Evolutionary conservation across 495 filamentous ascomycete genomes (phyloP), one percentile per base, ranked within the genome.

Genomic region (Penicillium atrosanguineum): DNA sequence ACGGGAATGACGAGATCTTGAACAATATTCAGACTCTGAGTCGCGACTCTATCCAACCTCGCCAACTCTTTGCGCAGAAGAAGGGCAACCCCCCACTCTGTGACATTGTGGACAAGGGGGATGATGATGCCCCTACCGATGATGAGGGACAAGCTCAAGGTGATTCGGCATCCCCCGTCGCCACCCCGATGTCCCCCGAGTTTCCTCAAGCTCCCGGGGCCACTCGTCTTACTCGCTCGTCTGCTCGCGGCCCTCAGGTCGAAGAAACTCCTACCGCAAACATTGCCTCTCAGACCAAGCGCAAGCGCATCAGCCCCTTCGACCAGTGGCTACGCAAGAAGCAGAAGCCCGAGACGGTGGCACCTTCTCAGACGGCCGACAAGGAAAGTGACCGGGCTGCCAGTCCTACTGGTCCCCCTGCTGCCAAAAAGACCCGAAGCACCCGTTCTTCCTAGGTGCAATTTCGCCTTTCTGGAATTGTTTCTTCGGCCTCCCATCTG

Each of bases 1-100:
- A 55, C 15, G 44, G 16, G 37, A 43, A 42, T 19, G 28, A 43
- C 18, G 43, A 40, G 7, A 21, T 68, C 11, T 28, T 59, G 38
- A 49, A 68, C 4, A 68, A 64, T 23, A 60, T 73, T 29, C 78
- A 82, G 20, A 82, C 85, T 25, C 63, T 89, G 19, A 89, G 86
- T 26, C 86, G 90, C 44, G 84, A 86, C 0, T 80, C 85, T 3
- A 80, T 95, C 71, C 89, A 90, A 63, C 93, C 93, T 3, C 87
- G 91, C 34, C 79, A 91, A 14, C 83, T 98, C 9, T 98, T 96
- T 74, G 85, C 89, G 14, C 67, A 75, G 11, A 64, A 8, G 31
- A 34, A 34, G 11, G 11, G 11, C 12, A 34, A 8, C 12, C 31
- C 31, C 9, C 31, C 31, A 34, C 31, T 34, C 31, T 12, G 31